Evolutionary conservation across 2,329 filamentous ascomycete genomes (phyloP).

Genomic region (Xylariaceae sp.): DNA sequence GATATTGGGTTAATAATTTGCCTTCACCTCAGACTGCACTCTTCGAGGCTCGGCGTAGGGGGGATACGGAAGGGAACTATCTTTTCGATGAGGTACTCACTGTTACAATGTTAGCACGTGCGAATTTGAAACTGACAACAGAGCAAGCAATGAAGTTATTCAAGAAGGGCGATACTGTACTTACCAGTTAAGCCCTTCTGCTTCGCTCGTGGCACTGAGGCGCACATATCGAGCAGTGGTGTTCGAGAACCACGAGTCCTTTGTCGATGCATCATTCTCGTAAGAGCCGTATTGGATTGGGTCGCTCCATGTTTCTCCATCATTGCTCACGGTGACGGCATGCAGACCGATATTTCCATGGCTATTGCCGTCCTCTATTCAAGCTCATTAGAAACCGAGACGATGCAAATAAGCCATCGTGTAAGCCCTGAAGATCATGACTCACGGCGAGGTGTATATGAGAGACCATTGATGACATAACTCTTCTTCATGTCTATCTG

Average conservation of each 20-base stretch:
- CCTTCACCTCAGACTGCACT: no score
- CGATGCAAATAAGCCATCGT: background rate
- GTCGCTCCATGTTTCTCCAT: conserved; percentile 25
- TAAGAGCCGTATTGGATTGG: conserved; percentile 29
- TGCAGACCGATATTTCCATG: conserved; percentile 30
- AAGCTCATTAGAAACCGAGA: background rate
- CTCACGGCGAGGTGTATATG: conserved; percentile 26
- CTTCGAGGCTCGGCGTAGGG: no score
- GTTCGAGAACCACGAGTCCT: conserved; percentile 33
- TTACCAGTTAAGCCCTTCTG: conserved; percentile 16
- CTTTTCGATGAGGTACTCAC: no score
- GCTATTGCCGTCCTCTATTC: conserved; percentile 16
- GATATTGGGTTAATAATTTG: no score
- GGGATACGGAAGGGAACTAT: no score
- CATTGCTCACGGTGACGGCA: conserved; percentile 27
- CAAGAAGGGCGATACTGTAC: no score
- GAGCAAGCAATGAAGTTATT: no score
- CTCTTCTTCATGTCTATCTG: conserved; percentile 28
- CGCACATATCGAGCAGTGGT: conserved; percentile 28
- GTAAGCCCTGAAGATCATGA: background rate
- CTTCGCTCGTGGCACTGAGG: conserved; percentile 29
- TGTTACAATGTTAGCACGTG: no score
- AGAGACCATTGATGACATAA: conserved; percentile 28
- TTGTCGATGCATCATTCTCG: conserved; percentile 26
- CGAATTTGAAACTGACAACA: no score